Conservation (phyloP, 371 early-diverging fungal species). For the Chytridiales sp. region DNA sequence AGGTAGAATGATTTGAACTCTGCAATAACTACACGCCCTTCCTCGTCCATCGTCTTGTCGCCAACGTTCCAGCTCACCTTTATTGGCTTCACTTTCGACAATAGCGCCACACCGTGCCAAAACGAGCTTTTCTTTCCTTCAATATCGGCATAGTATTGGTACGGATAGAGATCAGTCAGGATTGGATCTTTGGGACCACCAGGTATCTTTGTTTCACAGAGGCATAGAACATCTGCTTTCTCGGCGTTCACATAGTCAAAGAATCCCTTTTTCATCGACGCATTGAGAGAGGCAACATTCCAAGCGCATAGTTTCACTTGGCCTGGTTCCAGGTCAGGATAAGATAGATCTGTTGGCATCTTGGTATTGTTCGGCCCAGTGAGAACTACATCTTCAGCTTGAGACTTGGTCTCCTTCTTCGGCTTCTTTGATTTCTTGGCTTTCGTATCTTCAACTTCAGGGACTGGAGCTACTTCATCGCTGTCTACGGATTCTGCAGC, state of each 20-base stretch:
- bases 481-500: too few species aligned
- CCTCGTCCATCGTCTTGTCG: constrained; percentile 52
- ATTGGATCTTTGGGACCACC: constrained; percentile 44
- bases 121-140: constrained; percentile 42
- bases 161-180: constrained; percentile 63
- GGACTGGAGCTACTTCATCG: too few species aligned
- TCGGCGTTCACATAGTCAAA: constrained; percentile 74
- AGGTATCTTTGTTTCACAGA: constrained; percentile 86
- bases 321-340: constrained; percentile 52
- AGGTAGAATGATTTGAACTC: constrained; percentile 44
- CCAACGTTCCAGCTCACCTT: constrained; percentile 61
- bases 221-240: constrained; percentile 77
- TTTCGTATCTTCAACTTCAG: too few species aligned
- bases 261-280: constrained; percentile 80
- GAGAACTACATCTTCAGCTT: too few species aligned
- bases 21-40: constrained; percentile 75
- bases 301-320: constrained; percentile 74
- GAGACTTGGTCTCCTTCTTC: too few species aligned
- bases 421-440: too few species aligned
- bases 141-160: constrained; percentile 52
- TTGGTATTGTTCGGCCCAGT: background rate
- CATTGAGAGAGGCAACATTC: constrained; percentile 75
- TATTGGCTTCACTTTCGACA: constrained; percentile 77
- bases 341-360: constrained; percentile 26
- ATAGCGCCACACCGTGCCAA: constrained; percentile 77